Conservation (phyloP, 306 rosid genomes). For the Trichosanthes cucumerina region DNA sequence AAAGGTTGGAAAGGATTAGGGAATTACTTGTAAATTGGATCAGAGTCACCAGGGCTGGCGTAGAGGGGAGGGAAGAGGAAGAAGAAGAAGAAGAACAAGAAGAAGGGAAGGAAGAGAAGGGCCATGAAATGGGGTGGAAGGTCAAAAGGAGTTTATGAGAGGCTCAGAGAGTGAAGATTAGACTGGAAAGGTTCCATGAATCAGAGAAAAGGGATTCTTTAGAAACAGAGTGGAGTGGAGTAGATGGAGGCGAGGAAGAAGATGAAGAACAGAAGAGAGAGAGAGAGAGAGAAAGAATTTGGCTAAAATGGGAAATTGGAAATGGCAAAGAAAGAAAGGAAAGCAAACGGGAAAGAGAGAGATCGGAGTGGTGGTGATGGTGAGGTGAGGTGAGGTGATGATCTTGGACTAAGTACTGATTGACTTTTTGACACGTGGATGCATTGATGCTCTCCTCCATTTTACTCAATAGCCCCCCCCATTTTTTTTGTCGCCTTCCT, state of each 20-base stretch:
- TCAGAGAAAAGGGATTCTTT: background rate
- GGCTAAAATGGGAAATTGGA: background rate
- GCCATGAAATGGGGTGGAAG: conserved; percentile 45
- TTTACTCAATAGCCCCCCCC: background rate
- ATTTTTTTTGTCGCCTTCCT: background rate
- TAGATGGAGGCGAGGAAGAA: background rate
- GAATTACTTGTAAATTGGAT: conserved; percentile 63
- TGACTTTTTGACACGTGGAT: conserved; percentile 13
- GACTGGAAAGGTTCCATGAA: conserved; percentile 2
- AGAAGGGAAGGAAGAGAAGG: conserved; percentile 21
- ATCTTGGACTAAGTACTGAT: background rate
- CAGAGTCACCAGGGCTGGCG: conserved; percentile 69
- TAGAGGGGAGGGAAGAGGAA: conserved; percentile 21
- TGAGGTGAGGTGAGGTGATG: conserved; percentile 7
- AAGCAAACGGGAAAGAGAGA: background rate
- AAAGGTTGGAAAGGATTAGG: background rate
- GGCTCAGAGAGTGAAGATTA: conserved; percentile 10
- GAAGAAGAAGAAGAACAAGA: conserved; percentile 20
- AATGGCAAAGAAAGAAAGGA: background rate
- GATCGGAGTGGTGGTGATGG: conserved; percentile 7
- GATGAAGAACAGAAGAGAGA: background rate
- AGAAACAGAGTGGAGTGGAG: background rate
- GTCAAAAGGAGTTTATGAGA: conserved; percentile 26
- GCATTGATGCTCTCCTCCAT: background rate
- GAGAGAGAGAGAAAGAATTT: background rate